These are phyloP conservation scores for Remersonia thermophila DNA, from an alignment of 2,329 filamentous ascomycete species.

Conservation along the genomic window DNA sequence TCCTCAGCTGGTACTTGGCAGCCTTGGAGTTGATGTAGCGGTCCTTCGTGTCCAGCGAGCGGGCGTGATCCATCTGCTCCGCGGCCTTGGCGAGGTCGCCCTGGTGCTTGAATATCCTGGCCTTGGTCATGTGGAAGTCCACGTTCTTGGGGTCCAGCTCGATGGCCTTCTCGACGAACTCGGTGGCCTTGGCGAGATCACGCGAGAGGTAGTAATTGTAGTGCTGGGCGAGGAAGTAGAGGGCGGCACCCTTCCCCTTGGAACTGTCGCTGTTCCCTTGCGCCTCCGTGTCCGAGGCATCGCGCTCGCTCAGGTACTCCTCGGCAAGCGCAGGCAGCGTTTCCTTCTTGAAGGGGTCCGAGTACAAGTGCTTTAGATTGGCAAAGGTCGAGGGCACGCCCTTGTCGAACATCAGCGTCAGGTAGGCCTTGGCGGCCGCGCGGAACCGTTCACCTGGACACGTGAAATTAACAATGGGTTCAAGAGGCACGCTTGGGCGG, in stretches of 20 bases:
- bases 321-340: slow-evolving; percentile 64
- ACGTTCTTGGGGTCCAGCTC: slow-evolving; percentile 67
- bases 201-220: slow-evolving; percentile 88
- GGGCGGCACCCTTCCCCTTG: slow-evolving; percentile 63
- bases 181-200: slow-evolving; percentile 66
- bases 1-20: slow-evolving; percentile 90
- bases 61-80: slow-evolving; percentile 77
- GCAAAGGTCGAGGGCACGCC: slow-evolving; percentile 93
- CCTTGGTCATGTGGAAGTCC: slow-evolving; percentile 91
- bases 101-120: slow-evolving; percentile 83
- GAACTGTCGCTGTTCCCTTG: slow-evolving; percentile 31
- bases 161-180: slow-evolving; percentile 75
- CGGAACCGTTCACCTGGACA: slow-evolving; percentile 62
- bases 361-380: slow-evolving; percentile 89
- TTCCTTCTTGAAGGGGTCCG: slow-evolving; percentile 64
- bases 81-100: slow-evolving; percentile 71
- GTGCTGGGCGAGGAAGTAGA: slow-evolving; percentile 93
- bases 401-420: slow-evolving; percentile 76
- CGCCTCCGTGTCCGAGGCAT: slow-evolving; percentile 33
- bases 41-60: slow-evolving; percentile 76
- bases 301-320: slow-evolving; percentile 55
- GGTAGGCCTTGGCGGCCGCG: slow-evolving; percentile 63
- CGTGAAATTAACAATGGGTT: too few species aligned
- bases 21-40: slow-evolving; percentile 98
- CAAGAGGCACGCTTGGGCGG: too few species aligned